Base-by-base conservation (phyloP, 2,329 filamentous ascomycete species). In the Xylaria sp. region DNA sequence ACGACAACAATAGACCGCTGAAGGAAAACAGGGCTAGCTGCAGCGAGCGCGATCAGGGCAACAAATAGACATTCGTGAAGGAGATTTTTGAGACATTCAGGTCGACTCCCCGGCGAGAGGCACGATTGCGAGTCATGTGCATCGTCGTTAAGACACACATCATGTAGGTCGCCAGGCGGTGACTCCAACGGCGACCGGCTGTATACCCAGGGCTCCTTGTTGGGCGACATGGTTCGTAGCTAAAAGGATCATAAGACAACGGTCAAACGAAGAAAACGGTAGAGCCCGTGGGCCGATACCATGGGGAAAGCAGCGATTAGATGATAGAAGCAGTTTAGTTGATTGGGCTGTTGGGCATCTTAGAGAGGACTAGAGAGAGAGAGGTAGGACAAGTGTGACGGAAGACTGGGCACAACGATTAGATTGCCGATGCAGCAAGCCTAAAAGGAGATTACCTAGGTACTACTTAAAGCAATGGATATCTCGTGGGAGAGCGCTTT, bases 1-100 rank as follows among this genome's bases (percentile, higher is more conserved):
- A 78, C 72, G 14, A 78, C 75, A n/a, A 78, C 70, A 9, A 76
- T 71, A 45, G 77, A 77, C 53, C 77, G 73, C 58, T 78, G 77
- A 8, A 78, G 72, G 48, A 79, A 78, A 36, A 78, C 74, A 1
- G 77, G 77, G 2, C 75, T 76, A 3, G 77, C 76, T 3, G 77
- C 77, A 12, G 77, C 71, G 53, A 79, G 75, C 27, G 77, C 75
- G 45, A 78, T 75, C 36, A 78, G 56, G 19, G 70, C 72, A 50
- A 79, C 72, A 54, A 78, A 78, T 19, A 76, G 19, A 58, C 72
- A 74, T 59, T 79, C 77, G 57, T 77, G 75, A 39, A 70, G 42
- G 21, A 72, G 55, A 58, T 69, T 75, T 48, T 69, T 76, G 14
- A 78, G 67, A 42, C 71, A 76, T 57, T 75, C 73, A 8, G 77